Evolutionary conservation across 2,329 filamentous ascomycete genomes (phyloP).

Genomic region (Corynespora cassiicola): DNA sequence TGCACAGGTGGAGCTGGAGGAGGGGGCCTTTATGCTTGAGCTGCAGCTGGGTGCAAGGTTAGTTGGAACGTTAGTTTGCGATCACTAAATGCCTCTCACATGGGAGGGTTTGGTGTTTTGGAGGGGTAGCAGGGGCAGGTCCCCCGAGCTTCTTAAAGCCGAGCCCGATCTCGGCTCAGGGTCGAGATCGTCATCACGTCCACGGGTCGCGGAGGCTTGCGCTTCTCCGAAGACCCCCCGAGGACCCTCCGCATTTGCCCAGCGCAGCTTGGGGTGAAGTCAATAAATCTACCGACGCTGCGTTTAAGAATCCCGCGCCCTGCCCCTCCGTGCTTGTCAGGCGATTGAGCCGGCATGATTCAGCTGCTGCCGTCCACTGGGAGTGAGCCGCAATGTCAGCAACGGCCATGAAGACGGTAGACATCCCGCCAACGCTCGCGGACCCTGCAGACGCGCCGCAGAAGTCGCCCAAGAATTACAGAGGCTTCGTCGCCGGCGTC

Average conservation of each 20-base stretch:
- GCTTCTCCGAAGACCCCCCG: constrained; percentile 34
- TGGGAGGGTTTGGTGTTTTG: too few relatives aligned
- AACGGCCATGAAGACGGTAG: constrained; percentile 38
- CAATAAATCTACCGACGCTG: too few relatives aligned
- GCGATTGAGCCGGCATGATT: constrained; percentile 8
- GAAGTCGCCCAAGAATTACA: constrained; percentile 69
- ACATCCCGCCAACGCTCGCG: constrained; percentile 33
- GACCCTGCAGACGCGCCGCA: constrained; percentile 31
- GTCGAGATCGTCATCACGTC: constrained; percentile 41
- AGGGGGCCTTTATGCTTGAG: too few relatives aligned
- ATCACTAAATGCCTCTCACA: background rate
- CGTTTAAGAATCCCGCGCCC: too few relatives aligned
- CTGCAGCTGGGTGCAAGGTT: too few relatives aligned
- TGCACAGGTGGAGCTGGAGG: too few relatives aligned
- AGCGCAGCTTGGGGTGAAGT: too few relatives aligned
- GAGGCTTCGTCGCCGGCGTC: constrained; percentile 96
- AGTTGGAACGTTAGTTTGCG: background rate
- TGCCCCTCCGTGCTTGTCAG: too few relatives aligned
- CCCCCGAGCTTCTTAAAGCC: constrained; percentile 15
- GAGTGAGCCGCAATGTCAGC: constrained; percentile 39
- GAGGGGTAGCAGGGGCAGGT: constrained; percentile 19
- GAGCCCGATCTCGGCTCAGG: constrained; percentile 34
- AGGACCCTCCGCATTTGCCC: background rate
- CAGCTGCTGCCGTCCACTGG: too few relatives aligned
- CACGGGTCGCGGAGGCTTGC: constrained; percentile 37